Conservation (phyloP, 495 filamentous ascomycete genomes). For the Xeromyces bisporus region DNA sequence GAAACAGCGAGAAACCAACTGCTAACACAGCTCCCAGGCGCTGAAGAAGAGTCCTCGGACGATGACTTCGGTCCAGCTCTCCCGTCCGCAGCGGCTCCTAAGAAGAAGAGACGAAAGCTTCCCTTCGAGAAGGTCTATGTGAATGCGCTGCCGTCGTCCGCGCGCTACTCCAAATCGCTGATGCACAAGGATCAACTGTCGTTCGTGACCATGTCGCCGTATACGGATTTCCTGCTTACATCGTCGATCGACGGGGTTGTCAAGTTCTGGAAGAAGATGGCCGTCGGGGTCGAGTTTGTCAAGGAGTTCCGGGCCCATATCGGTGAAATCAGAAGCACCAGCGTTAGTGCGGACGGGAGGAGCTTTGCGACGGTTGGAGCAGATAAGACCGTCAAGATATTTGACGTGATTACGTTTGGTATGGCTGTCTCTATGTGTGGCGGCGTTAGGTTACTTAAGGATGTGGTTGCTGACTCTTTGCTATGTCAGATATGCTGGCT, state of each 20-base stretch:
- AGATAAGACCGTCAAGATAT: constrained; percentile 86
- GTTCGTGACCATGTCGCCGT: constrained; percentile 71
- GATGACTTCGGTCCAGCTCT: constrained; percentile 90
- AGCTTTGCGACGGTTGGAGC: constrained; percentile 81
- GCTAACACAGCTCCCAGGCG: too few relatives aligned
- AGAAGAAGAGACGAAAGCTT: constrained; percentile 82
- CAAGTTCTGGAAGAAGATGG: constrained; percentile 98
- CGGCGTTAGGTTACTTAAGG: too few relatives aligned
- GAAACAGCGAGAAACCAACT: too few relatives aligned
- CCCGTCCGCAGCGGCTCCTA: constrained; percentile 53
- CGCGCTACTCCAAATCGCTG: constrained; percentile 84
- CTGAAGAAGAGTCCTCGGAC: constrained; percentile 61
- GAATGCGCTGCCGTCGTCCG: constrained; percentile 65
- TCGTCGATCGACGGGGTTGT: constrained; percentile 84
- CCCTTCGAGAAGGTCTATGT: constrained; percentile 91
- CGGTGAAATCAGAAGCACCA: constrained; percentile 69
- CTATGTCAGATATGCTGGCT: constrained; percentile 55
- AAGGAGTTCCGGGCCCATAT: constrained; percentile 91
- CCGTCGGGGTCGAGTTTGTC: constrained; percentile 83
- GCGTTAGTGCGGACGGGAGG: constrained; percentile 72
- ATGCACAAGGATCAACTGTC: constrained; percentile 96
- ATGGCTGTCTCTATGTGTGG: too few relatives aligned
- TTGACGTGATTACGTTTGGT: constrained; percentile 89
- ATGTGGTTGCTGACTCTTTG: too few relatives aligned
- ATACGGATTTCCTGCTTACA: constrained; percentile 88